These are phyloP conservation scores for Dalbergia cultrata DNA, from an alignment of 306 rosid genomes.

Conservation along the genomic window DNA sequence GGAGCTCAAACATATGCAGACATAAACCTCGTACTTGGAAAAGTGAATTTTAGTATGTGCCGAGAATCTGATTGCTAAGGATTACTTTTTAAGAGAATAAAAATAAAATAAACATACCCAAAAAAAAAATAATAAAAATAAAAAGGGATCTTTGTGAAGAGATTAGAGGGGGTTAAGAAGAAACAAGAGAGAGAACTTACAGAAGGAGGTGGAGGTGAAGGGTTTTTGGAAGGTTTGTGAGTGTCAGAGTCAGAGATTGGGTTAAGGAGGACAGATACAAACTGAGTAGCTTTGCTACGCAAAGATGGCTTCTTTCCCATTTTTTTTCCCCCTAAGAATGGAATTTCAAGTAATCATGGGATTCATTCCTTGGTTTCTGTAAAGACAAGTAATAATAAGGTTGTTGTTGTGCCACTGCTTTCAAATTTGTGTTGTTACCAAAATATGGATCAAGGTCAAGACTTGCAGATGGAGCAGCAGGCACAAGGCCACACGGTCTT, in stretches of 20 bases:
- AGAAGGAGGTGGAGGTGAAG: constrained; percentile 54
- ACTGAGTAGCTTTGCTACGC: constrained; percentile 77
- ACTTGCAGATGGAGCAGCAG: constrained; percentile 9
- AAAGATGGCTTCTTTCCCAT: constrained; percentile 86
- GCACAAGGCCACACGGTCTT: not conserved
- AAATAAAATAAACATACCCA: no score
- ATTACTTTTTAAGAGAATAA: not conserved
- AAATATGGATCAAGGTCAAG: not conserved
- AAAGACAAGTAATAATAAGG: not conserved
- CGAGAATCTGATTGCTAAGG: not conserved
- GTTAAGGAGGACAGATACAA: constrained; percentile 82
- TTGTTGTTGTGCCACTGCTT: constrained; percentile 43
- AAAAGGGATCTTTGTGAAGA: not conserved
- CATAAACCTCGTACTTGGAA: not conserved
- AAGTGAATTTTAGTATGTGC: not conserved
- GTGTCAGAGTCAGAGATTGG: constrained; percentile 75
- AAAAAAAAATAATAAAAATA: no score
- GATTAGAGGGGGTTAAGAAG: constrained; percentile 10
- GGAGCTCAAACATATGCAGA: constrained; percentile 4
- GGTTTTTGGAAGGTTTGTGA: constrained; percentile 55
- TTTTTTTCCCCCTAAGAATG: not conserved
- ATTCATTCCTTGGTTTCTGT: not conserved
- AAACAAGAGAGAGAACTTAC: constrained; percentile 57
- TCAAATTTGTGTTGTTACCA: constrained; percentile 21
- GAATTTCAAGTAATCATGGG: constrained; percentile 24